phyloP scores from a whole-genome alignment of 2,329 filamentous ascomycete genomes.

The Lachnellula subtilissima region DNA sequence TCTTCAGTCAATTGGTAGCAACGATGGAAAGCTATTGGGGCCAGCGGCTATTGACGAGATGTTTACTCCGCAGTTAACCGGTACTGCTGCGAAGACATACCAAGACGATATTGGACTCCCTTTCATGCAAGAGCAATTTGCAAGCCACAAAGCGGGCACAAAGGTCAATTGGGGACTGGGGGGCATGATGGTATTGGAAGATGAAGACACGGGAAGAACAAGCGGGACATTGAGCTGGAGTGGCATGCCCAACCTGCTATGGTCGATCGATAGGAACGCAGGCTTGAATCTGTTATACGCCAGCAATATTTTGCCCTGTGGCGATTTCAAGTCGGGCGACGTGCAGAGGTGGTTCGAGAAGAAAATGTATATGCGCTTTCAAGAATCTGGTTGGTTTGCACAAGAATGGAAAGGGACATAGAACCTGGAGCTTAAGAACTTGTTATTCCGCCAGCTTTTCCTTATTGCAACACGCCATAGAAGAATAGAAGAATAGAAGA shows the following conservation, averaged over 20 bases:
- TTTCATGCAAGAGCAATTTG: neutral
- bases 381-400: no score
- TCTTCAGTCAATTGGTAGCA: neutral
- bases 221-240: neutral
- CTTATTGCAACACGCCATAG: no score
- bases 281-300: constrained; percentile 6
- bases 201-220: neutral
- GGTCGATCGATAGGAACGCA: neutral
- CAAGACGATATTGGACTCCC: constrained; percentile 20
- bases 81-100: neutral
- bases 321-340: constrained; percentile 2
- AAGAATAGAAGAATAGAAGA: no score
- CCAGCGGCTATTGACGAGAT: constrained; percentile 3
- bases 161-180: neutral
- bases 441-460: no score
- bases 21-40: neutral
- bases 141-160: constrained; percentile 29
- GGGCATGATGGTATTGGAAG: neutral
- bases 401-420: no score
- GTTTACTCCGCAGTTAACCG: neutral
- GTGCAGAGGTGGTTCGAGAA: constrained; percentile 8
- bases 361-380: constrained; percentile 1
- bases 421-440: no score
- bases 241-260: neutral
- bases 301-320: constrained; percentile 5